Conservation (phyloP, 225 moss, liverwort and hornwort species). For the Antitrichia curtipendula region DNA sequence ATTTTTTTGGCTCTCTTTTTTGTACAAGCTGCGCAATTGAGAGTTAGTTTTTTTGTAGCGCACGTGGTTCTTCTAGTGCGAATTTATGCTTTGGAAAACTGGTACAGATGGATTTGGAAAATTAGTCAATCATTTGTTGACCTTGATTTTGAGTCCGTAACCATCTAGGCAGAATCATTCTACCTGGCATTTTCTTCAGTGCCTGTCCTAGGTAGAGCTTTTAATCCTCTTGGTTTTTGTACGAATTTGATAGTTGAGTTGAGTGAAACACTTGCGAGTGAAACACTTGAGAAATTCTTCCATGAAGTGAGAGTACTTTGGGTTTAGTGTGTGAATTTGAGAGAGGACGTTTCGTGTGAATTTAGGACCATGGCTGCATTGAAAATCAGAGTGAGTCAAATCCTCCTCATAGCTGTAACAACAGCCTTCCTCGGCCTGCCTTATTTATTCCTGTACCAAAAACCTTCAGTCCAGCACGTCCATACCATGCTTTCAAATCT, state of each 20-base stretch:
- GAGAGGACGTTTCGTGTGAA: background rate
- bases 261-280: background rate
- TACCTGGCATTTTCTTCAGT: background rate
- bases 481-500: constrained; percentile 5
- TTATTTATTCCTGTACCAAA: background rate
- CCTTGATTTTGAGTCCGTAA: background rate
- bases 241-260: background rate
- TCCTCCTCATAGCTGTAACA: background rate
- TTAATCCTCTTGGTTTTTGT: background rate
- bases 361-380: background rate
- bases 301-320: background rate
- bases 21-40: background rate
- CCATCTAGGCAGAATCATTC: background rate
- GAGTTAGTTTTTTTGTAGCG: background rate
- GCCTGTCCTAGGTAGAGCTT: background rate
- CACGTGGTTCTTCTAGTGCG: background rate
- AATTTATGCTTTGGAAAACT: background rate
- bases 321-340: background rate
- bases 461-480: constrained; percentile 5
- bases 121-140: background rate
- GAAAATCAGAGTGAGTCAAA: constrained; percentile 6
- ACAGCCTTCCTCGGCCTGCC: constrained; percentile 4
- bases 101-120: background rate
- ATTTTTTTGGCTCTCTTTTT: background rate
- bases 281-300: background rate